Conservation (phyloP, 495 filamentous ascomycete genomes). For the Baudoinia panamericana region DNA sequence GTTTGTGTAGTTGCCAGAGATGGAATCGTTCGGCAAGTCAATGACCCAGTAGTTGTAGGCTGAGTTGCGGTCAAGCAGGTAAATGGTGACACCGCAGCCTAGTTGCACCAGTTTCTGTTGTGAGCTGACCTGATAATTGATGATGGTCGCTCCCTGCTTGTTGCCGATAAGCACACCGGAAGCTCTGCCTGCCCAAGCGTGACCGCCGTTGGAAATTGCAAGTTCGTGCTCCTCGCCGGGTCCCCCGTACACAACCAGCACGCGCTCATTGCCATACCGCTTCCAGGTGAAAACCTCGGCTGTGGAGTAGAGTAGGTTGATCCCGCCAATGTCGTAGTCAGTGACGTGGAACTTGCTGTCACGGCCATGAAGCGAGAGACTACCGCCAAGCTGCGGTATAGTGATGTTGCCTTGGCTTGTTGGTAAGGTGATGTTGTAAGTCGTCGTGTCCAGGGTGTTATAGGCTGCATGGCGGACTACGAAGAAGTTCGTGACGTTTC, state of each 20-base stretch:
- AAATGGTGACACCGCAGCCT: conserved; percentile 39
- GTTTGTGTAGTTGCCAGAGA: conserved; percentile 27
- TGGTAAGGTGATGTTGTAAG: conserved; percentile 48
- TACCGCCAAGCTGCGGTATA: conserved; percentile 50
- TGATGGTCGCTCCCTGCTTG: conserved; percentile 34
- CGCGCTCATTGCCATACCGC: conserved; percentile 44
- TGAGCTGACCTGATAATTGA: conserved; percentile 44
- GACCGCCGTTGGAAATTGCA: conserved; percentile 36
- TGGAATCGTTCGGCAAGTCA: conserved; percentile 32
- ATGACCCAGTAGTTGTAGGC: conserved; percentile 67
- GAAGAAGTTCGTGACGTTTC: conserved; percentile 26
- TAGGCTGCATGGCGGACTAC: conserved; percentile 10
- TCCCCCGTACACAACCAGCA: conserved; percentile 59
- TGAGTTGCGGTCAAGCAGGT: conserved; percentile 54
- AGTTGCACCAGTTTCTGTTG: conserved; percentile 43
- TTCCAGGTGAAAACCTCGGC: conserved; percentile 62
- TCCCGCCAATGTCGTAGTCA: conserved; percentile 54
- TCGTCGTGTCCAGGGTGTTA: conserved; percentile 29
- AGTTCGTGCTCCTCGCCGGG: conserved; percentile 59
- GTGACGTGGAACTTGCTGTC: conserved; percentile 67
- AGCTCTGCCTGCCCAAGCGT: conserved; percentile 39
- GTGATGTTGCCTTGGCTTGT: conserved; percentile 49
- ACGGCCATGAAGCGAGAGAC: conserved; percentile 51
- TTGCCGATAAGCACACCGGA: conserved; percentile 32
- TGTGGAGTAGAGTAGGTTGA: conserved; percentile 57